These are phyloP conservation scores for Stagonosporopsis rhizophila DNA, from an alignment of 2,329 filamentous ascomycete species.

Conservation along the genomic window DNA sequence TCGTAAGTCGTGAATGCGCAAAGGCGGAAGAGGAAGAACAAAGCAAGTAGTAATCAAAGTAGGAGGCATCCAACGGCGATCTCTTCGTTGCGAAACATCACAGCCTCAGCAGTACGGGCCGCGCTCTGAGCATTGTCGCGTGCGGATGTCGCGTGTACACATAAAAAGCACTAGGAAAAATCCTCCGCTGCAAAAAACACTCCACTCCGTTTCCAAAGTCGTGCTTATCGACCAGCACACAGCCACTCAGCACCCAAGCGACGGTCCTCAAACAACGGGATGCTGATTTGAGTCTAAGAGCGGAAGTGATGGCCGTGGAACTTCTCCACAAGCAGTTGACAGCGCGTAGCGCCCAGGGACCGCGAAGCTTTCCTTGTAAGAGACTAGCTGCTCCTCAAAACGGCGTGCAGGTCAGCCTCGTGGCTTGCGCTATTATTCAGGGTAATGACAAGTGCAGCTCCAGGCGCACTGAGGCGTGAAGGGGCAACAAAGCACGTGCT, in stretches of 20 bases:
- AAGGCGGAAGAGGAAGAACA: background rate
- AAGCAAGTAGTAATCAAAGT: conserved; percentile 3
- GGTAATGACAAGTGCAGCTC: conserved; percentile 7
- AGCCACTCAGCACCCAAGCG: conserved; percentile 3
- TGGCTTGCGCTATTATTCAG: conserved; percentile 12
- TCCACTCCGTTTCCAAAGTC: conserved; percentile 1
- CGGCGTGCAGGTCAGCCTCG: background rate
- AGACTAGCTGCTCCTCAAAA: background rate
- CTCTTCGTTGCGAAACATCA: conserved; percentile 9
- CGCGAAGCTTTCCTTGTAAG: background rate
- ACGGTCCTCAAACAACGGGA: conserved; percentile 3
- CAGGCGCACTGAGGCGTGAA: background rate
- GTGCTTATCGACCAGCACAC: conserved; percentile 3
- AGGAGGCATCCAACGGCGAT: conserved; percentile 2
- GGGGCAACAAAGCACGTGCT: conserved; percentile 9
- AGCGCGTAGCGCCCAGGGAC: background rate
- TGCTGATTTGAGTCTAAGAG: conserved; percentile 3
- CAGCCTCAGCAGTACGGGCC: conserved; percentile 12
- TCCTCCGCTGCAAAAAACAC: background rate
- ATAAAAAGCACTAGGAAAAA: conserved; percentile 4
- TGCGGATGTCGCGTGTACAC: conserved; percentile 14
- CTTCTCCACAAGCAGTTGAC: conserved; percentile 16
- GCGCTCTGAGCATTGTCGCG: conserved; percentile 4
- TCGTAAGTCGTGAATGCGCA: conserved; percentile 15
- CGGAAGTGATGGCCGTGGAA: conserved; percentile 12